Evolutionary conservation across 768 basidiomycete genomes (phyloP), one percentile per base, ranked within the genome.

Genomic region (Mycena amicta): DNA sequence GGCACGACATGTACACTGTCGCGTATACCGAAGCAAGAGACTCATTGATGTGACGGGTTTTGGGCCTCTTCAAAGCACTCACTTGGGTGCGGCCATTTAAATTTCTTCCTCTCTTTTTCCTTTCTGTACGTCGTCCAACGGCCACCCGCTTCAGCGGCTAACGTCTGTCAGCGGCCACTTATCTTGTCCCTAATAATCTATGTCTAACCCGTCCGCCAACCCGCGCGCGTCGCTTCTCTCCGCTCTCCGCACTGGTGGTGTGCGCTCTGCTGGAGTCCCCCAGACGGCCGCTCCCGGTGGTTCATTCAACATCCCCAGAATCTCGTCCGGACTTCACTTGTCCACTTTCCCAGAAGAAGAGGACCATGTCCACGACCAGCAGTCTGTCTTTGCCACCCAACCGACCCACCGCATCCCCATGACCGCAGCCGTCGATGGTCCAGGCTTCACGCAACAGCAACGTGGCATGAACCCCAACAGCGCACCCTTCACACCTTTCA

Each of bases 241-340:
- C 59, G 91, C 90, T 66, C 90, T 94, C 69, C 89, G 92, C 71
- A 94, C 92, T 53, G 93, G 92, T 71, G 92, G 92, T 50, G 93
- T 94, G 59, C 89, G 92, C 66, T 87, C 92, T 56, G 72, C 72
- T 56, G 70, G 74, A 50, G 72, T 83, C 20, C 89, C 90, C 40
- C 86, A 89, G 72, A 87, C 88, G 47, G 87, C 90, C 54, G 84
- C 85, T 25, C 85, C 87, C 23, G 70, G 78, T 40, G 78, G 77
- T 53, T 75, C 85, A 33, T 90, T 90, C 81, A 84, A 83, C 70
- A 67, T 90, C 51, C 80, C 85, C 58, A 84, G 83, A 61, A 83
- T 84, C 69, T 64, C 80, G 49, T 73, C 79, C 37, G 71, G 80
- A 54, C 75, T 81, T 63, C 75, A 76, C 52, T 61, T 73, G 54